Evolutionary conservation across 164 flowering plant genomes (phyloP), one percentile per base, ranked within the genome.

Genomic region (Kalanchoe fedtschenkoi): DNA sequence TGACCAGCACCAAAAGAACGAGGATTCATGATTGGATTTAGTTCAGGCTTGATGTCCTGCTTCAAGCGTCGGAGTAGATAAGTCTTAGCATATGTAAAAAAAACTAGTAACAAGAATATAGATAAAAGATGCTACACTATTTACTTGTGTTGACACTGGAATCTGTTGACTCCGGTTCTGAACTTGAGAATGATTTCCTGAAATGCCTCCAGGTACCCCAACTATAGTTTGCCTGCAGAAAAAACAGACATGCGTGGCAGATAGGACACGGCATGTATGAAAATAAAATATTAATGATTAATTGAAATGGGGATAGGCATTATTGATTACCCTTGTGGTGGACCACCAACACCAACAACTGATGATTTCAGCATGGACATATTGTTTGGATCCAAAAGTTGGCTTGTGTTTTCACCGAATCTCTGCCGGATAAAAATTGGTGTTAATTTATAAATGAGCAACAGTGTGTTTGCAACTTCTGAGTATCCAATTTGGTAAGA

Each of bases 161-260:
- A 79, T 78, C 65, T 81, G 95, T 72, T 85, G 97, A 63, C 69
- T 78, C 44, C 87, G 90, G 71, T 80, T 72, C 76, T 82, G 96
- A 66, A 77, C 77, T 74, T 86, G 97, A 35, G 80, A 86, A 63
- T 75, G 79, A 70, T 76, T 69, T 42, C 78, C 80, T 24, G 87
- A 72, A 71, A 84, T 73, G 38, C 80, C 76, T 58, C 87, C 83
- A 57, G 88, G 75, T 34, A 81, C 39, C 60, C 90, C 87, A 71
- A 85, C 89, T 73, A 85, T 64, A 34, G 83, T 80, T 80, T 84
- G 95, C 81, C 97, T 91, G 79, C 28, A 64, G 68, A 61, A 4
- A 24, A 67, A 37, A 21, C 5, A n/a, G 56, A 58, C 37, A 34
- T 33, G 41, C 19, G 34, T 22, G 16, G 41, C 5, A 58, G 6